phyloP scores from a whole-genome alignment of 1,139 yeast species.

The Tardiomyces blankii region DNA sequence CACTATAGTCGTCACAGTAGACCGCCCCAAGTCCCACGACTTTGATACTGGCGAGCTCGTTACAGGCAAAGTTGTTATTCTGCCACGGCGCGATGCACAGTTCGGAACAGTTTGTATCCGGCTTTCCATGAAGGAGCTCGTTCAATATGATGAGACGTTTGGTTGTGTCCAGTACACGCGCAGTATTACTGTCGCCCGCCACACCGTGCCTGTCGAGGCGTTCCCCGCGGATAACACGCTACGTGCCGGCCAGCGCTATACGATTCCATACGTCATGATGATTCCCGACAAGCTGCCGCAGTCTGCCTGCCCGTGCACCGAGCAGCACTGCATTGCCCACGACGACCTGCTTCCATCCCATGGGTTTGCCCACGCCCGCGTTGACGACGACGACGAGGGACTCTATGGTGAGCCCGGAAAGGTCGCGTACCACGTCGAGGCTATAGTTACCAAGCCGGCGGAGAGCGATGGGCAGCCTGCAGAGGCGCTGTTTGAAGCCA shows the following conservation, averaged over 20 bases:
- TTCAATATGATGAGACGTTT: neutral
- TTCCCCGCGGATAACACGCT: neutral
- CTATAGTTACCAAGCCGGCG: neutral
- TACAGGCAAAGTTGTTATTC: neutral
- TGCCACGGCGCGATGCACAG: neutral
- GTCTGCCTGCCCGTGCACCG: neutral
- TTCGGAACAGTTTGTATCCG: neutral
- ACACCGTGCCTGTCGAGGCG: neutral
- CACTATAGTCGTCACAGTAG: neutral
- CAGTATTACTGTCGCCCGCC: neutral
- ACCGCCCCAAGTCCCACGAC: neutral
- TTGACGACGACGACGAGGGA: neutral
- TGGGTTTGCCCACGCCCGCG: neutral
- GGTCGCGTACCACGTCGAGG: neutral
- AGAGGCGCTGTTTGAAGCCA: neutral
- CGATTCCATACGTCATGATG: neutral
- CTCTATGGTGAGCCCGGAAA: neutral
- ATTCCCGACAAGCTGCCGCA: neutral
- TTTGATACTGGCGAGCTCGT: neutral
- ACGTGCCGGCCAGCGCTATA: neutral
- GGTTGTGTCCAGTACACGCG: neutral
- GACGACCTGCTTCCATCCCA: neutral
- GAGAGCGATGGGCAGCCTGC: neutral
- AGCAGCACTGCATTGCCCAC: neutral
- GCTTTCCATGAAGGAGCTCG: neutral